Conservation (phyloP, 176 grass and related monocot genomes). For the sorghum (Sorghum bicolor) region Sorghum_bicolor_NCBIv3 NC_012875.2:1397001-1397500, state of each 20-base stretch:
- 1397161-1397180: not conserved
- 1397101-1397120: slow-evolving; percentile 36
- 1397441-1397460: too few relatives aligned
- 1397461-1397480: slow-evolving; percentile 42
- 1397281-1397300: slow-evolving; percentile 18
- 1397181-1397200: not conserved
- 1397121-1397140: slow-evolving; percentile 37
- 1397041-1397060: slow-evolving; percentile 72
- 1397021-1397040: slow-evolving; percentile 27
- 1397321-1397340: not conserved
- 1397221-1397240: slow-evolving; percentile 45
- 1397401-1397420: not conserved
- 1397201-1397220: slow-evolving; percentile 29
- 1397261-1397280: slow-evolving; percentile 72
- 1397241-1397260: slow-evolving; percentile 90
- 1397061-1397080: slow-evolving; percentile 54
- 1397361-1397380: too few relatives aligned
- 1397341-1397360: not conserved
- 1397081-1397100: slow-evolving; percentile 45
- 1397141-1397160: slow-evolving; percentile 19
- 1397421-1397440: not conserved
- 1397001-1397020: slow-evolving; percentile 20
- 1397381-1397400: not conserved
- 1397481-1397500: slow-evolving; percentile 70
- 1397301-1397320: not conserved